Evolutionary conservation across 345 rosid species (phyloP).

Genomic region (Erucastrum elatum): DNA sequence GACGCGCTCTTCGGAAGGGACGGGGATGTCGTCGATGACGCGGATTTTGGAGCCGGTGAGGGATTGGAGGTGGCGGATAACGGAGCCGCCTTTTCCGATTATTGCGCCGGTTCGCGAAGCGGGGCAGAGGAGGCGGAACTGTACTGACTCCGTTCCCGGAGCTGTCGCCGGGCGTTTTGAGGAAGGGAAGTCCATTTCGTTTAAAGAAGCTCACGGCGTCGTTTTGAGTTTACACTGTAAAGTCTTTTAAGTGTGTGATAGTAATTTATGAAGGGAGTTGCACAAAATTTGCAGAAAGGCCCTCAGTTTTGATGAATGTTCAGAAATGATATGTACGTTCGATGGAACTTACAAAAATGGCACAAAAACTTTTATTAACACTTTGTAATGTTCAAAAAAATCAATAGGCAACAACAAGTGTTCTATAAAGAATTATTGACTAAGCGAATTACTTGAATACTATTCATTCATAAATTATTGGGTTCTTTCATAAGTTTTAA

Average conservation of each 20-base stretch:
- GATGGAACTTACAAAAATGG: too few relatives aligned
- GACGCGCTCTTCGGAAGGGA: conserved; percentile 46
- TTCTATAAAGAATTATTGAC: too few relatives aligned
- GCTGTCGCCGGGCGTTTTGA: conserved; percentile 37
- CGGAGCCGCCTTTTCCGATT: conserved; percentile 49
- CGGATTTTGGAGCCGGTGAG: conserved; percentile 47
- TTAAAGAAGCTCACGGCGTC: conserved; percentile 13
- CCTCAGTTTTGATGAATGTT: too few relatives aligned
- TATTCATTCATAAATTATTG: too few relatives aligned
- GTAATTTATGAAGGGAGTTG: not conserved
- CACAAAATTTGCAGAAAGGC: too few relatives aligned
- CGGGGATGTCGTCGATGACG: conserved; percentile 47
- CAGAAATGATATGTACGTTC: too few relatives aligned
- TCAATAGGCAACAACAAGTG: too few relatives aligned
- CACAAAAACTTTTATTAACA: too few relatives aligned
- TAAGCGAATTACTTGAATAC: too few relatives aligned
- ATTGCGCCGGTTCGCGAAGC: conserved; percentile 42
- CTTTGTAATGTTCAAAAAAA: too few relatives aligned
- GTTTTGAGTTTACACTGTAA: not conserved
- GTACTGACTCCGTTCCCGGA: conserved; percentile 28
- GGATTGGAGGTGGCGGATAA: conserved; percentile 47
- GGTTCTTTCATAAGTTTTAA: too few relatives aligned
- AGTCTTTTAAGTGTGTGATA: not conserved
- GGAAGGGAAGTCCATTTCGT: conserved; percentile 32
- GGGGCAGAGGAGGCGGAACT: conserved; percentile 46